Percentiles rank a stretch among this genome's conserved stretches.
Conservation (phyloP, 768 basidiomycete genomes). For the Trametes elegans region DNA sequence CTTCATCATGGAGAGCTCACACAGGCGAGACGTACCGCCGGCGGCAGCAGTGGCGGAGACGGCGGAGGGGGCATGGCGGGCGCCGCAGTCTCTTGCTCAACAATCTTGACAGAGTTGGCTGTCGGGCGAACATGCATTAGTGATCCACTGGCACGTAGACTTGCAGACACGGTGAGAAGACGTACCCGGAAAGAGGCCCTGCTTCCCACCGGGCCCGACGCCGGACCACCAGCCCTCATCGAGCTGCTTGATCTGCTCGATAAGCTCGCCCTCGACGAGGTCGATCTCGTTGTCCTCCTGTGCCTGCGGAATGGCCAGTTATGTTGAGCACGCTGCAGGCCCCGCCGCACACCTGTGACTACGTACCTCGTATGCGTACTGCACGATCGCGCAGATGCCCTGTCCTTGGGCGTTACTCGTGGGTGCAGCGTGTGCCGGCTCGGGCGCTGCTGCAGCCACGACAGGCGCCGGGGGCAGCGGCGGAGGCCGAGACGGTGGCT, state of each 20-base stretch:
- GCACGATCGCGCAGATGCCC: constrained; percentile 70
- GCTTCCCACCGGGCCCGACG: constrained; percentile 64
- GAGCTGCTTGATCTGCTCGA: constrained; percentile 79
- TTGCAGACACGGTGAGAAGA: background rate
- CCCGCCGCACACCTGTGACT: background rate
- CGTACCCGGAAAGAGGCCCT: constrained; percentile 83
- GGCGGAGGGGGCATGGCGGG: constrained; percentile 51
- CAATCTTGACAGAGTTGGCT: constrained; percentile 87
- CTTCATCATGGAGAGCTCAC: background rate
- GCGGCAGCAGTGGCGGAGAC: constrained; percentile 56
- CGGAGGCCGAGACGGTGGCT: constrained; percentile 44
- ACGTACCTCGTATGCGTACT: constrained; percentile 76
- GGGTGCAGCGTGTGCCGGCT: constrained; percentile 43
- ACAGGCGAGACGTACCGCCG: constrained; percentile 31
- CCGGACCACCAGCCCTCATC: constrained; percentile 95
- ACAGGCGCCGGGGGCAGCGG: constrained; percentile 32
- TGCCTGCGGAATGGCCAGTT: constrained; percentile 40
- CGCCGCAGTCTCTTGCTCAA: constrained; percentile 48
- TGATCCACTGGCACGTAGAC: background rate
- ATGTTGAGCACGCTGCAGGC: too few relatives aligned
- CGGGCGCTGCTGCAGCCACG: constrained; percentile 35
- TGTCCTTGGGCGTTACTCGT: constrained; percentile 33
- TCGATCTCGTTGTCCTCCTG: constrained; percentile 85
- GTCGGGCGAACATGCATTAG: background rate
- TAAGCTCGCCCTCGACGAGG: constrained; percentile 75